Evolutionary conservation across 106 monocot species (phyloP).

Genomic region (Dendrobium nobile): DNA sequence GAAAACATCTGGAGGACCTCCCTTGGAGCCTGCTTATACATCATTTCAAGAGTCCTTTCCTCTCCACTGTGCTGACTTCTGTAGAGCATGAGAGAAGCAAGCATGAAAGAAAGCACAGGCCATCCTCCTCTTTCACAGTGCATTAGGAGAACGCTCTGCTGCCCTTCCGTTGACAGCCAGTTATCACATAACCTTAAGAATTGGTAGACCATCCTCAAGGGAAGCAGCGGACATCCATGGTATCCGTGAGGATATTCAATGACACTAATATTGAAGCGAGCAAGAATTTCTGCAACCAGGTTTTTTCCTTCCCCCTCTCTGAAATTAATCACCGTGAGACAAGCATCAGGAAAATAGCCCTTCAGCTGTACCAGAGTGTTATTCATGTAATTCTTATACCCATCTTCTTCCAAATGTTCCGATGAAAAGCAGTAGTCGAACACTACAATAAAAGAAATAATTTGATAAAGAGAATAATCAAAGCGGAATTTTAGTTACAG

Average conservation of each 20-base stretch:
- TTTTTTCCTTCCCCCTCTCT: constrained; percentile 42
- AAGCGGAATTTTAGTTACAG: neutral
- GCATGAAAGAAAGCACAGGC: constrained; percentile 94
- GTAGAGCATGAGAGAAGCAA: constrained; percentile 78
- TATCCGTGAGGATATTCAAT: constrained; percentile 69
- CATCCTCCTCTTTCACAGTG: constrained; percentile 96
- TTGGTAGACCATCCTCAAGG: constrained; percentile 63
- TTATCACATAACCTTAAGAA: constrained; percentile 74
- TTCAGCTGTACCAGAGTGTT: constrained; percentile 65
- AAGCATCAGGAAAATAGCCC: constrained; percentile 59
- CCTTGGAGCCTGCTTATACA: constrained; percentile 82
- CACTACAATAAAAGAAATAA: constrained; percentile 28
- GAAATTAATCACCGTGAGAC: constrained; percentile 79
- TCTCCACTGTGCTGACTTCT: constrained; percentile 77
- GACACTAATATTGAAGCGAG: constrained; percentile 44
- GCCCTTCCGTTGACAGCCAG: constrained; percentile 59
- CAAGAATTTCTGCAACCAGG: constrained; percentile 45
- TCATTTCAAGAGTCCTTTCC: constrained; percentile 77
- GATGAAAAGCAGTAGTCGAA: constrained; percentile 95
- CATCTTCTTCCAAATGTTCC: constrained; percentile 53
- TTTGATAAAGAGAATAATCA: neutral
- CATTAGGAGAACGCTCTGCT: constrained; percentile 80
- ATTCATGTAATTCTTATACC: constrained; percentile 58
- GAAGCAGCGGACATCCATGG: constrained; percentile 76
- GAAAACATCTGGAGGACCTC: constrained; percentile 55